phyloP scores from a whole-genome alignment of 495 filamentous ascomycete species.

The Aspergillus steynii region DNA sequence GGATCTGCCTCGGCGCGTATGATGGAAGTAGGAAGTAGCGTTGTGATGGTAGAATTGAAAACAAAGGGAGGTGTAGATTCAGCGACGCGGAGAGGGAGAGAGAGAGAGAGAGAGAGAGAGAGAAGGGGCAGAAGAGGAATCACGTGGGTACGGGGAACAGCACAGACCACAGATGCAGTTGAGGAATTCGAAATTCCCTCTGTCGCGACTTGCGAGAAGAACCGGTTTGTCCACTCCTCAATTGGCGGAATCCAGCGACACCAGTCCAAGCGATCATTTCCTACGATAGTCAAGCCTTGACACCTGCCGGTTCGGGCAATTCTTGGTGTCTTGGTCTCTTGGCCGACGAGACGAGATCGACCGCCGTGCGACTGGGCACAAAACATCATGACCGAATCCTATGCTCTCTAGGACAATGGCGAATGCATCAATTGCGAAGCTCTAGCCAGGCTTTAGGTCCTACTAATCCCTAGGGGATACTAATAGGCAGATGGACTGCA shows the following conservation, averaged over 20 bases:
- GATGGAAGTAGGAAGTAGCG: no score
- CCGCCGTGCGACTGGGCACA: not conserved
- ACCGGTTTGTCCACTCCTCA: not conserved
- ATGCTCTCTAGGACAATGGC: not conserved
- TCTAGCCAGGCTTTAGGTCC: not conserved
- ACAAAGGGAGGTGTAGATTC: no score
- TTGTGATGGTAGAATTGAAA: no score
- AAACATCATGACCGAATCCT: not conserved
- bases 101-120: no score
- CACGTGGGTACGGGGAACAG: not conserved
- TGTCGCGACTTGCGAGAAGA: not conserved
- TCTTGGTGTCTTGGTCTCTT: not conserved
- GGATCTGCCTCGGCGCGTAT: no score
- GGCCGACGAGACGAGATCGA: not conserved
- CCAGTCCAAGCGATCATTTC: not conserved
- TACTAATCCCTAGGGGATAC: no score
- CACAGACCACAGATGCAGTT: no score
- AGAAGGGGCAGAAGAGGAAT: not conserved
- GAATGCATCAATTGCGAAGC: not conserved
- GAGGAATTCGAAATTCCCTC: not conserved
- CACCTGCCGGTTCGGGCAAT: not conserved
- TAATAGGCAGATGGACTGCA: not conserved
- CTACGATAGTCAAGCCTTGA: not conserved
- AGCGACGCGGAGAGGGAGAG: no score
- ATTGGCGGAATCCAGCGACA: no score